Percentiles rank a stretch among this genome's conserved stretches.
Evolutionary conservation across 2,329 filamentous ascomycete genomes (phyloP).

Genomic region (Claviceps fusiformis): DNA sequence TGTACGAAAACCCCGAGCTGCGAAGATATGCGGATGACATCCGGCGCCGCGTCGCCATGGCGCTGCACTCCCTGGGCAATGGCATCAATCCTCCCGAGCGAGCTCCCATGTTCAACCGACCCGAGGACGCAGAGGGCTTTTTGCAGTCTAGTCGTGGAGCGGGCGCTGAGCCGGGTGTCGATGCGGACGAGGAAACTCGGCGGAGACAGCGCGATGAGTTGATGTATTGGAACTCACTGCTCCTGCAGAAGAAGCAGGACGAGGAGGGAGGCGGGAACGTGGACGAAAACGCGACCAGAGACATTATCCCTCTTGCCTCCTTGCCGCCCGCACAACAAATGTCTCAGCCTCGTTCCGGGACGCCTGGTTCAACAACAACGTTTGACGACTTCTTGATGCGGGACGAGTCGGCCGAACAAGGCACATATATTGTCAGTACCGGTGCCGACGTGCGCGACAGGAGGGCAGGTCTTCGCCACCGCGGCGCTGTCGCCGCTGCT

Average conservation of each 20-base stretch:
- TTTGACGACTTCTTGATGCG: constrained; percentile 48
- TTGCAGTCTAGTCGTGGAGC: constrained; percentile 33
- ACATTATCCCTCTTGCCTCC: too few species aligned
- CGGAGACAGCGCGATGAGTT: constrained; percentile 50
- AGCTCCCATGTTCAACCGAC: constrained; percentile 48
- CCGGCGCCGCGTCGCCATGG: constrained; percentile 46
- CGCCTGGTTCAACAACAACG: constrained; percentile 23
- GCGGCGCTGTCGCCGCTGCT: constrained; percentile 27
- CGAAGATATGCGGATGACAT: constrained; percentile 48
- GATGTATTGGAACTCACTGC: constrained; percentile 50
- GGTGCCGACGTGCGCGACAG: constrained; percentile 30
- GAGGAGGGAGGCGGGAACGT: too few species aligned
- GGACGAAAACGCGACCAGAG: background rate
- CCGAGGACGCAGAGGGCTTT: constrained; percentile 53
- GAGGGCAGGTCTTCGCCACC: constrained; percentile 36
- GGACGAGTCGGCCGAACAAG: constrained; percentile 37
- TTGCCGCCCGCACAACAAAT: background rate
- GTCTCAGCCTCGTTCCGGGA: background rate
- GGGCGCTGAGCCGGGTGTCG: constrained; percentile 33
- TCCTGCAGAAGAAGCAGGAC: constrained; percentile 35
- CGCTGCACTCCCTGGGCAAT: constrained; percentile 45
- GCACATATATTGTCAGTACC: constrained; percentile 44
- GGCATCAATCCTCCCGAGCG: constrained; percentile 34
- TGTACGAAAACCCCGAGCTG: constrained; percentile 52
- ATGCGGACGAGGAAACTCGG: constrained; percentile 48